Base-by-base conservation (phyloP, 2,329 filamentous ascomycete species). In the Mycocentrospora acerina region DNA sequence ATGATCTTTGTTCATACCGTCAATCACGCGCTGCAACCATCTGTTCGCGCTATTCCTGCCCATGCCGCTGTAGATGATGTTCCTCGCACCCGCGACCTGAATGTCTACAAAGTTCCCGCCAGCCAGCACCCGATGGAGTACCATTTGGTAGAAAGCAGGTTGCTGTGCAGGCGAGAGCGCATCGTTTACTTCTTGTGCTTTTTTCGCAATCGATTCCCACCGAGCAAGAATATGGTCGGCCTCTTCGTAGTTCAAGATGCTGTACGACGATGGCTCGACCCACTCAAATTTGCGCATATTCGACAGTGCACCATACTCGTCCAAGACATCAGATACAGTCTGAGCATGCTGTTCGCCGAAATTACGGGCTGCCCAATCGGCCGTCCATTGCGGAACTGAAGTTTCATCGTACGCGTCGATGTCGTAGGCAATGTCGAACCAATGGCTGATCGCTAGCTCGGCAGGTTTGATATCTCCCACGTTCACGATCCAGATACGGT, bases 381-480 rank as follows among this genome's bases (percentile, higher is more conserved):
- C 58, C 11, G 82, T 71, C 79, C 82, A 86, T 2, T 71, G 67
- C 1, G 70, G 67, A 0, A 79, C 76, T 36, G 75, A 79, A 31
- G 78, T 72, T 35, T 76, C 72, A n/a, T 73, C 71, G 73, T 78
- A 84, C 2, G 67, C 58, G 14, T 76, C 66, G 15, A 78, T 75
- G 53, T 86, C 79, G 57, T 86, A 87, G 1, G 81, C 83, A 44
- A 86, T 71, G 47, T 85, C 82, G 46, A 86, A 69, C 67, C 82
- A 85, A 61, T 86, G 82, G 55, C 72, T 80, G 57, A 86, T 80
- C 14, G 82, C 81, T 12, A 85, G 72, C 67, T 86, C 80, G 31
- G 81, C 70, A 1, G 79, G 78, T 64, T 85, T 85, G 44, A 85
- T 71, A 53, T 85, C 82, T 27, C 81, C 82, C 14, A 85, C 79